Conservation (phyloP, 192 early-diverging fungal genomes). For the Phlyctochytrium planicorne region DNA sequence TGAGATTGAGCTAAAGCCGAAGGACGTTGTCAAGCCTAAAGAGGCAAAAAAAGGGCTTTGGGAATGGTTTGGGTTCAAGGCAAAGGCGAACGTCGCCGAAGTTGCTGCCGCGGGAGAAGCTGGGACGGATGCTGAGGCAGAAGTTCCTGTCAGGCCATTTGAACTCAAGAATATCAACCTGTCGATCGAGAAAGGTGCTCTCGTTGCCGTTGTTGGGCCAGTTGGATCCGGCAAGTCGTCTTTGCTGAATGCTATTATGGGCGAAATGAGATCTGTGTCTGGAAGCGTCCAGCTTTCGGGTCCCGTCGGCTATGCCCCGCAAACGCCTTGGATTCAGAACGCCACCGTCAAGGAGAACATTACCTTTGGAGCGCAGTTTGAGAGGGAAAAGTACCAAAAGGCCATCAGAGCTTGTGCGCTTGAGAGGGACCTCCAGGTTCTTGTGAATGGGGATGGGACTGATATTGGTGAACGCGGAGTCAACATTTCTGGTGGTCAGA, state of each 20-base stretch:
- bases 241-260: constrained; percentile 78
- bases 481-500: constrained; percentile 72
- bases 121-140: not conserved
- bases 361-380: constrained; percentile 64
- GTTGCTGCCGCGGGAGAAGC: not conserved
- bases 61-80: not conserved
- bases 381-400: constrained; percentile 58
- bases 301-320: constrained; percentile 73
- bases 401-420: constrained; percentile 72
- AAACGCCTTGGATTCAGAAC: constrained; percentile 87
- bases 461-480: constrained; percentile 55
- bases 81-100: not conserved
- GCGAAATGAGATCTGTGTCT: constrained; percentile 68
- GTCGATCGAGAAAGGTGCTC: constrained; percentile 46
- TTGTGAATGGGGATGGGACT: constrained; percentile 67
- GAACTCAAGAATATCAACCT: constrained; percentile 48
- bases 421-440: constrained; percentile 62
- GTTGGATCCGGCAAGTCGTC: constrained; percentile 86
- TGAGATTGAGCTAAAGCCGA: constrained; percentile 19
- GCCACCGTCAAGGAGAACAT: constrained; percentile 67
- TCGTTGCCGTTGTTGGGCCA: constrained; percentile 79
- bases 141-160: not conserved
- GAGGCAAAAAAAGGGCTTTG: constrained; percentile 37
- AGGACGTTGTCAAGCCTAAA: constrained; percentile 3
- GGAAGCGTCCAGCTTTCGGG: constrained; percentile 65